Percentiles rank a stretch among this genome's conserved stretches.
Evolutionary conservation across 805 yeast genomes (phyloP).

Genomic region (Metschnikowia aberdeeniae): DNA sequence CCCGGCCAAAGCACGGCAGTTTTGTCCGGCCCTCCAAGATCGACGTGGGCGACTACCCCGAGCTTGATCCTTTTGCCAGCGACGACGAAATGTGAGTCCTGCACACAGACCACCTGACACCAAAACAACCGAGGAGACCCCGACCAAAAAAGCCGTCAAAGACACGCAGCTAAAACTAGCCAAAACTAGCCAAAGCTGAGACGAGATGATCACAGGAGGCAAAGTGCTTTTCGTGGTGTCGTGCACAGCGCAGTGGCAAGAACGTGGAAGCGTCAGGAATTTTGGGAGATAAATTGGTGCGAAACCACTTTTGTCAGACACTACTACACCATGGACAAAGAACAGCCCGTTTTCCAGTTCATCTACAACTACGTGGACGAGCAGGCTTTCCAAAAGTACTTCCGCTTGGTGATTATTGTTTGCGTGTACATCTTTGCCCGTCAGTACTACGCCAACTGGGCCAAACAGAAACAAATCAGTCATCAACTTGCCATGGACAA

Average conservation of each 20-base stretch:
- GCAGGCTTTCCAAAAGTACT: constrained; percentile 42
- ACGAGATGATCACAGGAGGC: no score
- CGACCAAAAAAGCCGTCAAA: no score
- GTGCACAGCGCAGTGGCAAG: no score
- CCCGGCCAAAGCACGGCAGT: constrained; percentile 63
- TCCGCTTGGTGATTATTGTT: constrained; percentile 45
- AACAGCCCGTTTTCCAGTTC: constrained; percentile 18
- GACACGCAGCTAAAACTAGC: no score
- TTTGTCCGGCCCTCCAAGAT: constrained; percentile 70
- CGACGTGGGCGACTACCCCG: constrained; percentile 66
- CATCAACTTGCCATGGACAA: constrained; percentile 46
- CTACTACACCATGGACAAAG: constrained; percentile 4
- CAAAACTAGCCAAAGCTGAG: no score
- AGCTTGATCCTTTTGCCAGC: constrained; percentile 39
- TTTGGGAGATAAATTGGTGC: no score
- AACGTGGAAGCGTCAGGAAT: no score
- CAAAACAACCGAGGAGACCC: not conserved
- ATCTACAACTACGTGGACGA: constrained; percentile 35
- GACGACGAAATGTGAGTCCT: constrained; percentile 27
- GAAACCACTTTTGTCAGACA: no score
- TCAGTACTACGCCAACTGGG: constrained; percentile 51
- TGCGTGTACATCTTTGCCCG: constrained; percentile 62
- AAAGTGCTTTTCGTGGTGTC: no score
- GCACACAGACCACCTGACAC: not conserved
- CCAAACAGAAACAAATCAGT: constrained; percentile 51